Percentiles rank a stretch among this genome's conserved stretches.
Evolutionary conservation across 1,284 basidiomycete genomes (phyloP).

Genomic region (Tetrapyrgos nigripes): DNA sequence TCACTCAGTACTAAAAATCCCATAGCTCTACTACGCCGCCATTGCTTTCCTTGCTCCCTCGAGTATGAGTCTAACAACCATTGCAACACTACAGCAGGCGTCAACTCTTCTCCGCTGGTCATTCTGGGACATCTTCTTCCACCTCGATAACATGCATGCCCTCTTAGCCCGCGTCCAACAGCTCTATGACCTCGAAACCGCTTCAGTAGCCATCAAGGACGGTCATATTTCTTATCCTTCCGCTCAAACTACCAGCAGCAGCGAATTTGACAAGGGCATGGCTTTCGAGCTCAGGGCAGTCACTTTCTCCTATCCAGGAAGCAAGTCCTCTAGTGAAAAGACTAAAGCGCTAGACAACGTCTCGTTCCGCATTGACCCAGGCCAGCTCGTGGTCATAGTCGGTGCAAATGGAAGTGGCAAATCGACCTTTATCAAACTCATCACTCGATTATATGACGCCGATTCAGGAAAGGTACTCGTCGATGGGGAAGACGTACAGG

Average conservation of each 20-base stretch:
- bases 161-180: slow-evolving; percentile 9
- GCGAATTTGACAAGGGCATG: slow-evolving; percentile 37
- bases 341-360: slow-evolving; percentile 38
- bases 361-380: slow-evolving; percentile 47
- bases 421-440: slow-evolving; percentile 48
- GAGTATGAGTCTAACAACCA: slow-evolving; percentile 8
- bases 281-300: slow-evolving; percentile 49
- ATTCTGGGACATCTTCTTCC: slow-evolving; percentile 11
- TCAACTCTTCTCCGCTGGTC: slow-evolving; percentile 4
- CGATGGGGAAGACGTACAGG: slow-evolving; percentile 40
- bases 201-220: slow-evolving; percentile 9
- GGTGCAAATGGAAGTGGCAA: slow-evolving; percentile 55
- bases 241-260: no score
- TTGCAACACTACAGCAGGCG: slow-evolving; percentile 13
- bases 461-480: slow-evolving; percentile 46
- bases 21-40: slow-evolving; percentile 34
- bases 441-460: slow-evolving; percentile 50
- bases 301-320: slow-evolving; percentile 40
- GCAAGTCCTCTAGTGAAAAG: slow-evolving; percentile 14
- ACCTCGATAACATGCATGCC: neutral
- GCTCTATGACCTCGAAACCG: slow-evolving; percentile 11
- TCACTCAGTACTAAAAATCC: slow-evolving; percentile 4
- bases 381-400: slow-evolving; percentile 52
- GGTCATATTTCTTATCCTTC: slow-evolving; percentile 26
- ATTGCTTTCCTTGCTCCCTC: slow-evolving; percentile 26